Evolutionary conservation across 768 basidiomycete species (phyloP), one percentile per base, ranked within the genome.

Genomic region (Boletus subparvulus): DNA sequence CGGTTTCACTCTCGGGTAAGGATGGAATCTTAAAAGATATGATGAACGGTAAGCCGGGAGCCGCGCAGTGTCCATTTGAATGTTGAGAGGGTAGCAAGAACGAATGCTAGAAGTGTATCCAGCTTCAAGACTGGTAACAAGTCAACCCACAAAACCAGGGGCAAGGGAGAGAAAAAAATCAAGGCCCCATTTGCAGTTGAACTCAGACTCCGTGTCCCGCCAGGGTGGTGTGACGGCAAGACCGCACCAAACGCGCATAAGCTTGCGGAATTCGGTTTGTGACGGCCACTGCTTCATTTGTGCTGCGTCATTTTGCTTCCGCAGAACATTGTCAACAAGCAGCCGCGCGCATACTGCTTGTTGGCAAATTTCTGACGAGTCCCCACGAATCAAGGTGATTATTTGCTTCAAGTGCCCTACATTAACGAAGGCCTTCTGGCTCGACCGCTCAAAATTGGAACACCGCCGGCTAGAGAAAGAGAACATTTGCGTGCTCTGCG

Each of bases 11-110:
- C 70, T 67, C 42, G 69, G 69, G 55, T 70, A 70, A 35, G 69
- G 69, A 53, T 70, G 69, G 21, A 58, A 73, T 19, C 69, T 55
- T 28, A 67, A 43, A 6, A 73, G 45, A 35, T 73, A 60, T 0
- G 69, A 71, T 2, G 67, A 69, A 13, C 69, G 65, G 47, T 72
- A 71, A 39, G 63, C 47, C 0, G 69, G 71, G 0, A 71, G 55
- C 0, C 59, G 42, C 0, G 43, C 40, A 0, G 48, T 35, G 40
- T 70, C 66, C 66, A 72, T 65, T 30, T 11, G 30, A 39, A 32
- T 26, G 33, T 45, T 17, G 14, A 45, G 30, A 48, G 41, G 16
- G 33, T 30, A 44, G 46, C 5, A 55, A 30, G 45, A 43, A 10
- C 30, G 40, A 33, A 49, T 41, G 44, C 19, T 30, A 33, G 45